Base-by-base conservation (phyloP, 163 green algal genomes). In the Chlorella variabilis region DNA sequence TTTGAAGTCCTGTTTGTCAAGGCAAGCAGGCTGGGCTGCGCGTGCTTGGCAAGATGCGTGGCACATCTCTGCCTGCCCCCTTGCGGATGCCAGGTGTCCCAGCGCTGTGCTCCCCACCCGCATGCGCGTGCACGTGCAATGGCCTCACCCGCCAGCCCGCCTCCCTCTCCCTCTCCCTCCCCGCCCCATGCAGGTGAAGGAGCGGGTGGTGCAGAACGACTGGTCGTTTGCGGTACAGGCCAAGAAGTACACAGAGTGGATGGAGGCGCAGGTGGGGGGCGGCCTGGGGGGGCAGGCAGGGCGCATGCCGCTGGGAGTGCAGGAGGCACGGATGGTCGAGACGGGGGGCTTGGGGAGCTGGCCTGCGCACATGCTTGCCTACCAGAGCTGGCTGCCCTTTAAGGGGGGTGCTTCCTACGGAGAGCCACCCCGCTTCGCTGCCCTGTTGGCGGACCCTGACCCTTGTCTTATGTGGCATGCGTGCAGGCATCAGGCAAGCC, bases 1-100 rank as follows among this genome's bases (percentile, higher is more conserved):
- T 75, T 85, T 45, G 85, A 89, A 69, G 74, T 87, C 31, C 45
- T 89, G 73, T 89, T 89, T 75, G 78, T 89, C 48, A 86, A 86
- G 42, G 75, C 71, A 54, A 54, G 45, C 45, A 54, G 15, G 11
- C 45, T 54, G 45, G 45, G 45, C 45, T 63, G 54, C 20, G 20
- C 23, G 18, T 11, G 23, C 18, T 11, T 29, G 54, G 20, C 23
- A 63, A n/a, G 20, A 54, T 11, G 45, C 45, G 11, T 54, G 11
- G 45, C 41, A 59, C 4, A 39, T 36, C 4, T 54, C 20, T 56
- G 36, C 2, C 65, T 6, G 61, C 25, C 25, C 5, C 42, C 6
- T 21, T 34, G 25, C 2, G 1, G 15, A 7, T 75, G 45, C 45
- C 31, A 31, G 5, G 25, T 33, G 45, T 25, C 9, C n/a, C 29